These are phyloP conservation scores for Boletellus deceptivus DNA, from an alignment of 1,284 basidiomycete species.

Conservation along the genomic window DNA sequence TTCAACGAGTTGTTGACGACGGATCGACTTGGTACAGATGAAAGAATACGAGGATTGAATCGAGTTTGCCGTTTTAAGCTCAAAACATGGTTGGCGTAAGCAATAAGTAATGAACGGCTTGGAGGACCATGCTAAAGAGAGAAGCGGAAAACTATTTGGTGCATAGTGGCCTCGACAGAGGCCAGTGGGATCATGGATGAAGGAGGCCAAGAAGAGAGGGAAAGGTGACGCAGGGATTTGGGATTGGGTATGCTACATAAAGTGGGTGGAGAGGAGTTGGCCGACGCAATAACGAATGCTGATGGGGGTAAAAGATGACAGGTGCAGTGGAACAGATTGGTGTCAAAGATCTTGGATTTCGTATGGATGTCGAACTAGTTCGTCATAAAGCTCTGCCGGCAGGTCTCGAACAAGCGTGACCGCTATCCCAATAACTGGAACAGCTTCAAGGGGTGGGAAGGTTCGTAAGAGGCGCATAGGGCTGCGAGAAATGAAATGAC, in stretches of 20 bases:
- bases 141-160: neutral
- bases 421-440: slow-evolving; percentile 87
- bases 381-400: slow-evolving; percentile 84
- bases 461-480: slow-evolving; percentile 96
- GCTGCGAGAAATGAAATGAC: slow-evolving; percentile 42
- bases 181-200: neutral
- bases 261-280: slow-evolving; percentile 12
- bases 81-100: neutral
- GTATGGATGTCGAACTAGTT: slow-evolving; percentile 88
- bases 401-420: slow-evolving; percentile 91
- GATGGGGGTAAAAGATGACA: neutral
- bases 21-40: slow-evolving; percentile 35
- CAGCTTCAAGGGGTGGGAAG: slow-evolving; percentile 87
- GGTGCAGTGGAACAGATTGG: slow-evolving; percentile 1
- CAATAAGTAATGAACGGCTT: neutral
- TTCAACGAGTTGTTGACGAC: slow-evolving; percentile 36
- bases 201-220: neutral
- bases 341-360: slow-evolving; percentile 44
- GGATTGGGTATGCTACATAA: slow-evolving; percentile 26
- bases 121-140: neutral
- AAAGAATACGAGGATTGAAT: slow-evolving; percentile 15
- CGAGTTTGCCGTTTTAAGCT: neutral
- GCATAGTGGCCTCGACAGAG: neutral
- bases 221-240: neutral
- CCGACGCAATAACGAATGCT: slow-evolving; percentile 11